Conservation (phyloP, 805 yeast genomes). For the Candida pini region DNA sequence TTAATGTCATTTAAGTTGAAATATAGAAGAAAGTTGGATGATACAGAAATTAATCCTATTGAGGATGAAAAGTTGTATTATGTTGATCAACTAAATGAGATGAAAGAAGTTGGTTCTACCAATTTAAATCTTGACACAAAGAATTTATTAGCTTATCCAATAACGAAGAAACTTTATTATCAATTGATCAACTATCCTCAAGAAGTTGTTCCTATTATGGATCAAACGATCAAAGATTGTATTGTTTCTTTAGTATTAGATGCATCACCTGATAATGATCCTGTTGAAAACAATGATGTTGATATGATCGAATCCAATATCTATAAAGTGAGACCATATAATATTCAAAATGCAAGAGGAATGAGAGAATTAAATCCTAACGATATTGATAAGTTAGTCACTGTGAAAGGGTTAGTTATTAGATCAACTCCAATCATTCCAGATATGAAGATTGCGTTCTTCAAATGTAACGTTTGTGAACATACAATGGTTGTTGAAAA, state of each 20-base stretch:
- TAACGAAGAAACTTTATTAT: constrained; percentile 72
- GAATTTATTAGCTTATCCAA: constrained; percentile 69
- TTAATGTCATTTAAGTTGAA: constrained; percentile 77
- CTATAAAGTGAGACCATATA: constrained; percentile 86
- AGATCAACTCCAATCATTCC: constrained; percentile 91
- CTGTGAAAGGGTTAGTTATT: constrained; percentile 84
- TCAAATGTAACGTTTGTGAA: constrained; percentile 91
- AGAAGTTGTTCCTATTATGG: constrained; percentile 97
- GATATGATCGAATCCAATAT: constrained; percentile 72
- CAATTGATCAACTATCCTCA: constrained; percentile 92
- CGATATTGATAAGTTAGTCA: constrained; percentile 89
- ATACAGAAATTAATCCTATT: constrained; percentile 30
- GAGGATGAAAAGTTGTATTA: constrained; percentile 74
- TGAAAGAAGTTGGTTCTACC: constrained; percentile 74
- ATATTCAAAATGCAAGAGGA: constrained; percentile 66
- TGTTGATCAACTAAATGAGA: constrained; percentile 62
- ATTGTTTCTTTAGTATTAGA: constrained; percentile 70
- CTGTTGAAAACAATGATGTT: constrained; percentile 35
- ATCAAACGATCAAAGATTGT: constrained; percentile 87
- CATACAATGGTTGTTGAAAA: constrained; percentile 89
- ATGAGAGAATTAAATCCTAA: constrained; percentile 92
- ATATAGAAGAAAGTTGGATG: constrained; percentile 54
- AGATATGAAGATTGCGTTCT: constrained; percentile 96
- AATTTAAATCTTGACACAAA: constrained; percentile 81
- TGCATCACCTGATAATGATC: constrained; percentile 29